Percentiles rank a stretch among this genome's conserved stretches.
Evolutionary conservation across 371 early-diverging fungal species (phyloP).

Genomic region (Mucor irregularis): DNA sequence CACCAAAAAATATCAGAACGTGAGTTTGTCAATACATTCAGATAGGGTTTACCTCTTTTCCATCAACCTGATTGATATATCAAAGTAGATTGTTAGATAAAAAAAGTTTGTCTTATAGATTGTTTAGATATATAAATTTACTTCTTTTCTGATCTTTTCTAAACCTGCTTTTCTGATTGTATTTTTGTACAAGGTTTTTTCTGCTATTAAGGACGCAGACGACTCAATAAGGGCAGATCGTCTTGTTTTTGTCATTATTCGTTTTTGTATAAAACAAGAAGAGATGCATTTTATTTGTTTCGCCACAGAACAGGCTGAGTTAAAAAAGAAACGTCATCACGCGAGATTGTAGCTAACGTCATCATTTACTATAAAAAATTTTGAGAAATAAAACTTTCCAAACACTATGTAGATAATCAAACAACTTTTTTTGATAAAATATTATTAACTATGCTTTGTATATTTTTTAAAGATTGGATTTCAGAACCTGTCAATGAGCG

Average conservation of each 20-base stretch:
- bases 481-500: too few relatives aligned
- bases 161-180: slow-evolving; percentile 11
- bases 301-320: too few relatives aligned
- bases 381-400: too few relatives aligned
- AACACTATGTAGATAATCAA: too few relatives aligned
- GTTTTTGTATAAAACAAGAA: too few relatives aligned
- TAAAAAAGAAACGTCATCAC: too few relatives aligned
- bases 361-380: too few relatives aligned
- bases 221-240: slow-evolving; percentile 13
- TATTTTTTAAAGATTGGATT: too few relatives aligned
- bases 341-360: too few relatives aligned
- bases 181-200: slow-evolving; percentile 11
- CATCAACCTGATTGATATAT: slow-evolving; percentile 13
- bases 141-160: slow-evolving; percentile 17
- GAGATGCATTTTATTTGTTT: too few relatives aligned
- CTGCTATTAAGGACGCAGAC: slow-evolving; percentile 11
- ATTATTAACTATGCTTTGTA: too few relatives aligned
- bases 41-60: slow-evolving; percentile 13
- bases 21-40: slow-evolving; percentile 11
- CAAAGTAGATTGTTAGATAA: slow-evolving; percentile 13
- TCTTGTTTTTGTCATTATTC: slow-evolving; percentile 14
- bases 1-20: slow-evolving; percentile 10
- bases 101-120: slow-evolving; percentile 10
- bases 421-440: too few relatives aligned
- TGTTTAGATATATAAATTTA: slow-evolving; percentile 7